Percentiles rank a stretch among this genome's conserved stretches.
Evolutionary conservation across 352 stramenopile genomes (phyloP).

Genomic region (Phytophthora europaea): DNA sequence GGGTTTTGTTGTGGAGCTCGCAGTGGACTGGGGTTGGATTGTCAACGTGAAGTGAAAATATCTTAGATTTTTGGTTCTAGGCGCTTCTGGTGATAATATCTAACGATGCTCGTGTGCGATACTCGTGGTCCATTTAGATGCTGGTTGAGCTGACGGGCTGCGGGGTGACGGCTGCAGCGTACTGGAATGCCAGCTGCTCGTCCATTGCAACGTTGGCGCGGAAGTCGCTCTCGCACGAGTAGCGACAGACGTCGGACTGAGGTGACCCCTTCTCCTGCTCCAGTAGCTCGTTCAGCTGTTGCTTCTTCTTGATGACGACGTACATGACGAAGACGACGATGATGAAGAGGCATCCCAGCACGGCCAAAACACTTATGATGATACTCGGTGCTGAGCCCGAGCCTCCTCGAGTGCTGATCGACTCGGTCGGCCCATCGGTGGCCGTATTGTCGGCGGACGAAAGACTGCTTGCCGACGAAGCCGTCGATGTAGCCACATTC

Average conservation of each 20-base stretch:
- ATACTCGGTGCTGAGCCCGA: constrained; percentile 3
- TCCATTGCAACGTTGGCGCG: constrained; percentile 27
- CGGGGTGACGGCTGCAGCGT: constrained; percentile 15
- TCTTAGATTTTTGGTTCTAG: constrained; percentile 13
- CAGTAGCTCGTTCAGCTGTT: constrained; percentile 24
- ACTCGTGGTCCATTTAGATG: constrained; percentile 16
- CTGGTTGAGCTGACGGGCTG: constrained; percentile 6
- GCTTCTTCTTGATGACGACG: constrained; percentile 35
- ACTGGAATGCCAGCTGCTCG: constrained; percentile 15
- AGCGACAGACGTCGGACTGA: constrained; percentile 2
- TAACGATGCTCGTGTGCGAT: constrained; percentile 7
- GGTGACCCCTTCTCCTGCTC: constrained; percentile 24
- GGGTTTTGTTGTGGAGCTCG: background rate
- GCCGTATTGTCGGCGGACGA: background rate
- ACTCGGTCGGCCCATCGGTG: background rate
- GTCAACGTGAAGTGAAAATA: background rate
- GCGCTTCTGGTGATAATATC: background rate
- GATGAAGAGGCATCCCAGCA: constrained; percentile 29
- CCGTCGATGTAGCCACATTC: no score
- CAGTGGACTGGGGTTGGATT: background rate
- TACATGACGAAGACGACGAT: constrained; percentile 15
- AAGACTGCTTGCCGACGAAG: background rate
- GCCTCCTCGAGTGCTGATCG: background rate
- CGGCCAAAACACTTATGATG: constrained; percentile 26
- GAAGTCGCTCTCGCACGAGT: constrained; percentile 26